These are phyloP conservation scores for Cryptococcus amylolentus DNA, from an alignment of 1,284 basidiomycete genomes.

Conservation along the genomic window DNA sequence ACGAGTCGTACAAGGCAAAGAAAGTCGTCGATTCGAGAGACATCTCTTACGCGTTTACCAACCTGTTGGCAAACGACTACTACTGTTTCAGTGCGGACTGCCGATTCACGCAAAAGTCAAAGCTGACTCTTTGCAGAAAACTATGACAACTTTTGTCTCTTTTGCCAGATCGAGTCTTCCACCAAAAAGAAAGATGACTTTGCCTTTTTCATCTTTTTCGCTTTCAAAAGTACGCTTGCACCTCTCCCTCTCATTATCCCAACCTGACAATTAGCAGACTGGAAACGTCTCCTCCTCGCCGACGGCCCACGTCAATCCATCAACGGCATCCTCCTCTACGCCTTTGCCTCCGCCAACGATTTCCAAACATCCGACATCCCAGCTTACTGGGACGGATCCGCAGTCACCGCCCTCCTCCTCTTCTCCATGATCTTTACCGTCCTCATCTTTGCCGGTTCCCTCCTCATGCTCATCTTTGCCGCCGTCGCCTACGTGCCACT, in stretches of 20 bases:
- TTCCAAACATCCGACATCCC: constrained; percentile 63
- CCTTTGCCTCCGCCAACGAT: constrained; percentile 76
- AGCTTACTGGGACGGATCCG: constrained; percentile 53
- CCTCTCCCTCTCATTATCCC: background rate
- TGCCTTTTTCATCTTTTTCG: constrained; percentile 98
- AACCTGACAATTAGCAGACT: constrained; percentile 58
- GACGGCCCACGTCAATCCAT: constrained; percentile 98
- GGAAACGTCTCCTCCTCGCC: constrained; percentile 90
- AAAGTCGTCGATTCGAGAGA: constrained; percentile 91
- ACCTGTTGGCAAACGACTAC: constrained; percentile 94
- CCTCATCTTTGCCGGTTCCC: constrained; percentile 76
- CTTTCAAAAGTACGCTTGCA: constrained; percentile 79
- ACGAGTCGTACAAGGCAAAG: constrained; percentile 87
- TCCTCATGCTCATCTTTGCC: constrained; percentile 76
- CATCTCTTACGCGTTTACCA: constrained; percentile 95
- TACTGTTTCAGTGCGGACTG: constrained; percentile 74
- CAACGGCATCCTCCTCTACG: constrained; percentile 89
- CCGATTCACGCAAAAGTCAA: background rate
- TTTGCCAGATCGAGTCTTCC: constrained; percentile 90
- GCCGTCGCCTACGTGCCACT: constrained; percentile 87
- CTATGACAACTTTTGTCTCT: constrained; percentile 98
- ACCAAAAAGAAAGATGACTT: constrained; percentile 96
- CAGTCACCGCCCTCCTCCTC: constrained; percentile 77
- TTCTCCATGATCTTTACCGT: constrained; percentile 89
- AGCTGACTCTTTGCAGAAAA: constrained; percentile 58